These are phyloP conservation scores for Vitis riparia DNA, from an alignment of 164 flowering plant species.

Conservation along the genomic window DNA sequence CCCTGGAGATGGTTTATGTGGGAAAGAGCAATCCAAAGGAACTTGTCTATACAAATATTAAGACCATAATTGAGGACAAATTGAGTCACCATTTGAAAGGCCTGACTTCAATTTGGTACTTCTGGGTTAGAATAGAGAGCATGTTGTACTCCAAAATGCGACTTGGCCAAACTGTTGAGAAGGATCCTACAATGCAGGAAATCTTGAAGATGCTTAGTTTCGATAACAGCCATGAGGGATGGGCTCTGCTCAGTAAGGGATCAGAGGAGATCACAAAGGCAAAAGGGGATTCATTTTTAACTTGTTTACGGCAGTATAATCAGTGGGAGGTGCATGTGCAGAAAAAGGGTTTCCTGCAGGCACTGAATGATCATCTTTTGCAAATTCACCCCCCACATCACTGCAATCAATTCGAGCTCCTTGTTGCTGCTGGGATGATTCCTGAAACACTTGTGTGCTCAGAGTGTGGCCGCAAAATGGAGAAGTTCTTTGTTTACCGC, in stretches of 20 bases:
- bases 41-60: not conserved
- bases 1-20: not conserved
- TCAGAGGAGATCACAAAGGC: conserved; percentile 16
- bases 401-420: conserved; percentile 20
- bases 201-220: conserved; percentile 11
- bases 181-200: conserved; percentile 11
- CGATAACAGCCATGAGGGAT: conserved; percentile 11
- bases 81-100: conserved; percentile 15
- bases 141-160: conserved; percentile 20
- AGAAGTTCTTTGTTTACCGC: conserved; percentile 21
- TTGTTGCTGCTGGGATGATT: conserved; percentile 2
- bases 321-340: conserved; percentile 17
- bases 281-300: conserved; percentile 12
- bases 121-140: conserved; percentile 22
- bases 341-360: conserved; percentile 15
- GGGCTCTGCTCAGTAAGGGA: conserved; percentile 22
- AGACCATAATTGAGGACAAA: not conserved
- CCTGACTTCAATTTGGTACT: conserved; percentile 11
- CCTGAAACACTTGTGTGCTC: conserved; percentile 21
- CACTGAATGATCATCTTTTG: conserved; percentile 10
- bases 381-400: conserved; percentile 18
- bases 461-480: conserved; percentile 28
- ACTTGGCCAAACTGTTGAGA: conserved; percentile 1
- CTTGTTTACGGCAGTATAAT: conserved; percentile 5
- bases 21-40: not conserved